Evolutionary conservation across 1,284 basidiomycete genomes (phyloP).

Genomic region (Psilocybe mexicana): DNA sequence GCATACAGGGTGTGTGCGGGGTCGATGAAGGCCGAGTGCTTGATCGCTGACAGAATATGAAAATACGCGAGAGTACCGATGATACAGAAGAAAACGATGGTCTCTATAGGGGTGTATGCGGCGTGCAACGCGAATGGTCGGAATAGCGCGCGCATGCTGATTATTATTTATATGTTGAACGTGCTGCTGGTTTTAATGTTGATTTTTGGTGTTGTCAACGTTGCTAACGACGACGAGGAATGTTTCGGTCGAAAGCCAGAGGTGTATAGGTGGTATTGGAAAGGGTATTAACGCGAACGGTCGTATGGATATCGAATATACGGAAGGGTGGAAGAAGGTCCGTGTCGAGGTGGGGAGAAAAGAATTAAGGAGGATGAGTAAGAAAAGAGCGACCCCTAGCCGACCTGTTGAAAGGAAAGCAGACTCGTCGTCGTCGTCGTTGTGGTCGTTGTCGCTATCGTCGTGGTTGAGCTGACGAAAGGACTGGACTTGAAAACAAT

Average conservation of each 20-base stretch:
- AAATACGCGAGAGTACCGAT: slow-evolving; percentile 91
- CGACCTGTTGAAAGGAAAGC: not conserved
- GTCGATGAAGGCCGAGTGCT: slow-evolving; percentile 70
- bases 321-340: not conserved
- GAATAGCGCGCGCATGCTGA: slow-evolving; percentile 53
- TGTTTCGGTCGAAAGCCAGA: not conserved
- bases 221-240: not conserved
- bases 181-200: not conserved
- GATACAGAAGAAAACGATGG: slow-evolving; percentile 86
- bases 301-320: not conserved
- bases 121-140: slow-evolving; percentile 65
- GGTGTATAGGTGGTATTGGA: not conserved
- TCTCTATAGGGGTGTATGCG: slow-evolving; percentile 75
- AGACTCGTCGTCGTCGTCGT: not conserved
- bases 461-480: not conserved
- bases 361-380: not conserved
- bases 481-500: not conserved
- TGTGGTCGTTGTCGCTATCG: not conserved
- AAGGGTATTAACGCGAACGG: not conserved
- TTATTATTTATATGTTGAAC: not conserved
- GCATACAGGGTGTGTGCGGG: slow-evolving; percentile 39
- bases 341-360: not conserved
- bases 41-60: slow-evolving; percentile 85
- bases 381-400: not conserved
- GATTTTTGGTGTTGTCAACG: not conserved